Base-by-base conservation (phyloP, 1,284 basidiomycete genomes). In the Vanrija humicola region DNA sequence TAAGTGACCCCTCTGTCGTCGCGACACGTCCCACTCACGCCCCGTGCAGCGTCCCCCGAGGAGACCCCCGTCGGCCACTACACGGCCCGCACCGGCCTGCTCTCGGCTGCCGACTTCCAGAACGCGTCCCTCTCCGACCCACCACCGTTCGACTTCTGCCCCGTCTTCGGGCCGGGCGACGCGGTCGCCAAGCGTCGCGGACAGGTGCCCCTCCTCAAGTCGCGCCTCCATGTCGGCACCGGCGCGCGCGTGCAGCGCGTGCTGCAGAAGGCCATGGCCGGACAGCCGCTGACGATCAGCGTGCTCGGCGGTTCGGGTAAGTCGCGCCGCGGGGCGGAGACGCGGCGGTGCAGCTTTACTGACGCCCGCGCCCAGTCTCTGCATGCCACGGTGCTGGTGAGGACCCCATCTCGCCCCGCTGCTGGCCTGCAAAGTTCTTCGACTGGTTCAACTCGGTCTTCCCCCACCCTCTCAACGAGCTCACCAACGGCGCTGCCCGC, bases 361-460 rank as follows among this genome's bases (percentile, higher is more conserved):
- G 39, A 14, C 40, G 40, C 45, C 23, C 26, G 8, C 28, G 28
- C 28, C 28, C 68, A 89, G 90, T 96, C 39, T 92, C 91, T 46
- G 85, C 90, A 14, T 97, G 93, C 73, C 89, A 94, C 72, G 93
- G 93, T 38, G 87, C 92, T 6, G 93, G 93, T 12, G 88, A 94
- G 63, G 90, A 95, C 73, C 90, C 90, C 3, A 81, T 96, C 52
- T 85, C 90, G 0, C 81, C 89, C 0, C 78, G 78, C 61, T 95
- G 93, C 74, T 97, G 94, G 75, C 92, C 93, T 0, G 85, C 88
- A n/a, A 83, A 84, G 46, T 89, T 97, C 78, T 96, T 96, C 79
- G 81, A 86, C 55, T 97, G 93, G 93, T 94, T 92, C 88, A 91
- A 94, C 77, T 83, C 82, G 48, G 84, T 96, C 10, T 97, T 97